These are phyloP conservation scores for Saccharomycopsis olivae DNA, from an alignment of 805 yeast genomes.

Conservation along the genomic window DNA sequence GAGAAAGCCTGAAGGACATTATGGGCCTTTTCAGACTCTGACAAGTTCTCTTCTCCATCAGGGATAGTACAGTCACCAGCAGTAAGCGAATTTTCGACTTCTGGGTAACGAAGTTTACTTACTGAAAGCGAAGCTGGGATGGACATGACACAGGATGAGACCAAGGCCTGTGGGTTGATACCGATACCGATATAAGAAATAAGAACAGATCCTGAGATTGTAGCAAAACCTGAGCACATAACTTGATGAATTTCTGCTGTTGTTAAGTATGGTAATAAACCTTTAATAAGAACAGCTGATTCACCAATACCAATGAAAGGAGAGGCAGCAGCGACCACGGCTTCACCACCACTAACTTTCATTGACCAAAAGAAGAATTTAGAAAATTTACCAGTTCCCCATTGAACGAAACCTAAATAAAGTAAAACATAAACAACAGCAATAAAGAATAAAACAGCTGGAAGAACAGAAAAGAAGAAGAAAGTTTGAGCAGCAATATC, in stretches of 20 bases:
- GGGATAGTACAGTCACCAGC: slow-evolving; percentile 39
- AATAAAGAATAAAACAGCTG: slow-evolving; percentile 55
- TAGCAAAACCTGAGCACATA: slow-evolving; percentile 53
- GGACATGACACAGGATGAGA: slow-evolving; percentile 61
- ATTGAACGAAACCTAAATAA: slow-evolving; percentile 49
- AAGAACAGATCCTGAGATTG: slow-evolving; percentile 54
- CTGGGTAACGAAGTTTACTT: slow-evolving; percentile 50
- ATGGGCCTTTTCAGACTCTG: slow-evolving; percentile 28
- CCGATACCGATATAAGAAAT: slow-evolving; percentile 56
- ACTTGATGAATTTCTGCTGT: slow-evolving; percentile 53
- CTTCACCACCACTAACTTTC: slow-evolving; percentile 52
- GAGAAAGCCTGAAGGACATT: slow-evolving; percentile 50
- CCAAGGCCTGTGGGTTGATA: slow-evolving; percentile 49
- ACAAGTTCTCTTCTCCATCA: slow-evolving; percentile 26
- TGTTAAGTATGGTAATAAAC: slow-evolving; percentile 47
- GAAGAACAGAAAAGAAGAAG: slow-evolving; percentile 49
- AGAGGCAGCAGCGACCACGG: slow-evolving; percentile 55
- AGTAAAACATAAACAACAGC: slow-evolving; percentile 51
- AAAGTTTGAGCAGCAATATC: slow-evolving; percentile 31
- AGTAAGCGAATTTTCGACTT: slow-evolving; percentile 44
- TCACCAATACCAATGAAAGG: slow-evolving; percentile 62
- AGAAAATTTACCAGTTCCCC: slow-evolving; percentile 48
- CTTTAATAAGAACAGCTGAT: slow-evolving; percentile 49
- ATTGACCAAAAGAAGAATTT: slow-evolving; percentile 49
- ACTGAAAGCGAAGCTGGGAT: slow-evolving; percentile 55